phyloP scores from a whole-genome alignment of 2,329 filamentous ascomycete genomes.

The Chaetomium sp. region DNA sequence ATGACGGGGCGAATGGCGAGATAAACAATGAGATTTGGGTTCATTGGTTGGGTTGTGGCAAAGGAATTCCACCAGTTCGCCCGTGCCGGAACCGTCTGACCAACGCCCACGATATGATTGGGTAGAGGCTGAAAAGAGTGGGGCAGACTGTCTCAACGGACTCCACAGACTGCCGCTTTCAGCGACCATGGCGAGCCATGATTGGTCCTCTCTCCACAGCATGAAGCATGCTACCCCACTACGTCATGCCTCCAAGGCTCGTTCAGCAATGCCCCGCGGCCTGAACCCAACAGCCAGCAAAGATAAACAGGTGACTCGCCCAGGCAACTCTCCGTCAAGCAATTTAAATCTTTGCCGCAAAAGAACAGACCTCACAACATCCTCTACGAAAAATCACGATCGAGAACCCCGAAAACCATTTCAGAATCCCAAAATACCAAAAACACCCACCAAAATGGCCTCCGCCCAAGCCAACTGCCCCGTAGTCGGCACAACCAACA shows the following conservation, averaged over 20 bases:
- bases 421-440: background rate
- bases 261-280: background rate
- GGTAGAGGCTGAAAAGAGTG: too few species aligned
- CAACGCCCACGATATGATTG: background rate
- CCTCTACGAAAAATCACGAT: background rate
- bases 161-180: background rate
- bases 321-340: background rate
- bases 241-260: constrained; percentile 15
- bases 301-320: background rate
- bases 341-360: too few species aligned
- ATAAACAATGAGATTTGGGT: too few species aligned
- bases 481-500: constrained; percentile 37
- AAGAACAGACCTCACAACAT: background rate
- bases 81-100: background rate
- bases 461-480: constrained; percentile 32
- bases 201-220: background rate
- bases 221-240: constrained; percentile 2
- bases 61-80: background rate
- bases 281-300: constrained; percentile 6
- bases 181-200: background rate
- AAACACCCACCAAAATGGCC: constrained; percentile 11
- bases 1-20: too few species aligned
- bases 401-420: background rate
- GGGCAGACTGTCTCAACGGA: background rate
- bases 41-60: background rate